A percentile compares a stretch with the other conserved stretches of the same genome.
These are phyloP conservation scores for Gossypium schwendimanii DNA, from an alignment of 441 rosid species.

Conservation along the genomic window DNA sequence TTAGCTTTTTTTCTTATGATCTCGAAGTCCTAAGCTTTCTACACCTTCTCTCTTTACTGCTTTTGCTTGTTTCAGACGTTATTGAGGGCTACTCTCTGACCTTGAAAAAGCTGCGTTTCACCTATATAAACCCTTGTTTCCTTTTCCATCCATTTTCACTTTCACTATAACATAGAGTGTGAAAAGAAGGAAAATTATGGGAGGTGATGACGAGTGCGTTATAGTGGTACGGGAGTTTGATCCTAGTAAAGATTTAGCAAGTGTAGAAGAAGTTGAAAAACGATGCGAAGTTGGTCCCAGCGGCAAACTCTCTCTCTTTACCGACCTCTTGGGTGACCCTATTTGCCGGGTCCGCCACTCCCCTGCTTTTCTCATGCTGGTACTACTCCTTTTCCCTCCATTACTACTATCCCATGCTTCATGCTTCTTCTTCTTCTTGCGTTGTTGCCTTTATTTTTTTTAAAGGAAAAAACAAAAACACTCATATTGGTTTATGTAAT, in stretches of 20 bases:
- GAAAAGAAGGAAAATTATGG: neutral
- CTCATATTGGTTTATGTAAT: neutral
- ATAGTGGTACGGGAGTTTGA: conserved; percentile 64
- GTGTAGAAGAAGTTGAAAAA: conserved; percentile 74
- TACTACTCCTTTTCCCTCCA: conserved; percentile 16
- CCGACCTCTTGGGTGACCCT: conserved; percentile 97
- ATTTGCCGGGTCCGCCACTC: conserved; percentile 96
- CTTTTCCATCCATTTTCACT: conserved; percentile 4
- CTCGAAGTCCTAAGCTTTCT: conserved; percentile 9
- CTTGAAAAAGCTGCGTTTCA: conserved; percentile 20
- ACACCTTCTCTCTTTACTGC: too few relatives aligned
- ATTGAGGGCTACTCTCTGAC: neutral
- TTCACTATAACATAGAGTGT: neutral
- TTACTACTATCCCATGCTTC: neutral
- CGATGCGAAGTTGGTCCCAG: conserved; percentile 90
- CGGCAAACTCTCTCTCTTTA: conserved; percentile 83
- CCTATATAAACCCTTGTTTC: conserved; percentile 18
- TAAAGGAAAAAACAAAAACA: too few relatives aligned
- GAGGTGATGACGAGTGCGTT: conserved; percentile 16
- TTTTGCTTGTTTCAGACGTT: conserved; percentile 40
- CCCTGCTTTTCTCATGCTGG: conserved; percentile 97
- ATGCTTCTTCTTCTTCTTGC: neutral
- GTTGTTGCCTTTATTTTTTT: neutral
- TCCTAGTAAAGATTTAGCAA: conserved; percentile 43
- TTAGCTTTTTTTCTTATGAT: neutral